Percentiles rank a stretch among this genome's conserved stretches.
Evolutionary conservation across 306 rosid species (phyloP).

Genomic region (Mimosa pudica): DNA sequence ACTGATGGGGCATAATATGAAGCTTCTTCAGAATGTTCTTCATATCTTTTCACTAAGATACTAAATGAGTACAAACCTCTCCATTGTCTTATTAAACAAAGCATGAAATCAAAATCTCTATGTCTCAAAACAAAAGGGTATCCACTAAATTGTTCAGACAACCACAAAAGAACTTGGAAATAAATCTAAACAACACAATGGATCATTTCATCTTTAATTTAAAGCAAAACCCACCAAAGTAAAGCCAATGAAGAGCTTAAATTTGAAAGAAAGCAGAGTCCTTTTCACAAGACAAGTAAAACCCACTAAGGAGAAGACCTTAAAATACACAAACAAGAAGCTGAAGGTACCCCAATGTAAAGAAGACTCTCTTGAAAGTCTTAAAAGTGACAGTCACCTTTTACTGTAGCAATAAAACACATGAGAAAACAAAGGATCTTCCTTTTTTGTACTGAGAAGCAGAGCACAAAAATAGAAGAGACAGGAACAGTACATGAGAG

Average conservation of each 20-base stretch:
- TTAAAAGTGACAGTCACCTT: conserved; percentile 42
- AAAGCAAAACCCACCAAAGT: conserved; percentile 49
- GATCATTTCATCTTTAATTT: conserved; percentile 45
- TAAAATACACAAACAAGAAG: conserved; percentile 36
- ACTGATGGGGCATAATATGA: conserved; percentile 68
- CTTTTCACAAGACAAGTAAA: conserved; percentile 35
- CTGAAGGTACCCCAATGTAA: conserved; percentile 40
- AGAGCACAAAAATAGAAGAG: conserved; percentile 42
- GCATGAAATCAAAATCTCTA: conserved; percentile 54
- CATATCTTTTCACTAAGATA: conserved; percentile 58
- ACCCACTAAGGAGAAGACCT: conserved; percentile 36
- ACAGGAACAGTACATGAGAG: conserved; percentile 36
- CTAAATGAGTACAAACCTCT: conserved; percentile 59
- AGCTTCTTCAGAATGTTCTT: conserved; percentile 94
- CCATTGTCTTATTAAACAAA: conserved; percentile 70
- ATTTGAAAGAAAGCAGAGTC: conserved; percentile 40
- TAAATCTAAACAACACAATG: conserved; percentile 46
- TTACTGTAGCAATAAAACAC: conserved; percentile 36
- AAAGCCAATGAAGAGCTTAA: conserved; percentile 42
- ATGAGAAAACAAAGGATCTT: conserved; percentile 55
- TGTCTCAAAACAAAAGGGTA: conserved; percentile 40
- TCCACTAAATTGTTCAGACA: conserved; percentile 38
- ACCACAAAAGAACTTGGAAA: conserved; percentile 41
- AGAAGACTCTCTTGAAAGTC: conserved; percentile 28
- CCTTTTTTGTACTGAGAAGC: conserved; percentile 26